phyloP scores from a whole-genome alignment of 2,329 filamentous ascomycete species.

The Colletotrichum truncatum region DNA sequence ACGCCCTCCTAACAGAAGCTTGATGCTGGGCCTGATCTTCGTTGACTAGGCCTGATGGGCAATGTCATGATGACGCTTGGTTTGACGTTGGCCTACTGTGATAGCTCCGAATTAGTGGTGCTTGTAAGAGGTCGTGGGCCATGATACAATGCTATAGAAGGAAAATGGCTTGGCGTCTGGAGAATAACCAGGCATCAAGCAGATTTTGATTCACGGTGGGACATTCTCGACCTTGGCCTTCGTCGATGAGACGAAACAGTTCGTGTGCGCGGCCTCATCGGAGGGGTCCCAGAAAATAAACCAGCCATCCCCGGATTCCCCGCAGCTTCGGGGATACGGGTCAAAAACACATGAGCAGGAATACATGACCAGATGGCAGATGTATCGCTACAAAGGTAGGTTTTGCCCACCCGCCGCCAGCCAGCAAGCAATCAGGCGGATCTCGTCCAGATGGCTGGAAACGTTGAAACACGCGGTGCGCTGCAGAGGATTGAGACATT shows the following conservation, averaged over 20 bases:
- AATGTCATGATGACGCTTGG: slow-evolving; percentile 23
- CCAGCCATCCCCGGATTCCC: slow-evolving; percentile 6
- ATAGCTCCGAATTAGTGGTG: background rate
- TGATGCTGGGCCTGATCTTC: slow-evolving; percentile 6
- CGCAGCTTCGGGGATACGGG: background rate
- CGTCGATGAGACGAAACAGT: background rate
- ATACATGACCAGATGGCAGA: background rate
- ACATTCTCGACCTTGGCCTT: background rate
- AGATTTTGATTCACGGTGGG: background rate
- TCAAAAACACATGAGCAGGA: background rate
- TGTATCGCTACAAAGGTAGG: slow-evolving; percentile 15
- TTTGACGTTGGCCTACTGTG: background rate
- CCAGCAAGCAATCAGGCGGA: background rate
- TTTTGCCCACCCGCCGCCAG: no score
- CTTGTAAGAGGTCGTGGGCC: background rate
- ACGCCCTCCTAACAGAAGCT: background rate
- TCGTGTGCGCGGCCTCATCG: background rate
- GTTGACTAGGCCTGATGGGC: background rate
- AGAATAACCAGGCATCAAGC: no score
- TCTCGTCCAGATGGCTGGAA: slow-evolving; percentile 8
- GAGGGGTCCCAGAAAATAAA: background rate
- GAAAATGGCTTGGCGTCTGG: no score
- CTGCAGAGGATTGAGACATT: slow-evolving; percentile 13
- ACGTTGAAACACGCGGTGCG: slow-evolving; percentile 8
- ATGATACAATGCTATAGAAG: background rate